phyloP scores from a whole-genome alignment of 1,284 basidiomycete species.

The Cronartium quercuum region DNA sequence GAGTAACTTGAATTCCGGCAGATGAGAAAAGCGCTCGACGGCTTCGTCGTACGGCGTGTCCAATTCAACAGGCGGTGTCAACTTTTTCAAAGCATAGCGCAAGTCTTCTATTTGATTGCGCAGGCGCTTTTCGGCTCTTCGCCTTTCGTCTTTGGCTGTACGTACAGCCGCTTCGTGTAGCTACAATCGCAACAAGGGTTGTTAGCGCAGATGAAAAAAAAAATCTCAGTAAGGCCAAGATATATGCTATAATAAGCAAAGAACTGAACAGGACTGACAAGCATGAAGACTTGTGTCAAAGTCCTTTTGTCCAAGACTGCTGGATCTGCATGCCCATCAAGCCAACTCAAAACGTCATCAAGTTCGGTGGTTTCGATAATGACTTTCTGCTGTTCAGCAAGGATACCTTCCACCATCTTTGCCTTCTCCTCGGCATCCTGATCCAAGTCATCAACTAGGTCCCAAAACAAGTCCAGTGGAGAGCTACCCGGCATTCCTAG shows the following conservation, averaged over 20 bases:
- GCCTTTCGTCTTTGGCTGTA: conserved; percentile 66
- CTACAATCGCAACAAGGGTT: conserved; percentile 51
- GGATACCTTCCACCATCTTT: conserved; percentile 58
- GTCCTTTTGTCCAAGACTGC: neutral
- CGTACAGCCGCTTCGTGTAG: conserved; percentile 62
- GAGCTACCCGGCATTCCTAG: conserved; percentile 87
- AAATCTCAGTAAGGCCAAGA: neutral
- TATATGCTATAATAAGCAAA: too few relatives aligned
- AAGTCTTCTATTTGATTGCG: conserved; percentile 89
- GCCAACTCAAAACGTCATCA: conserved; percentile 55
- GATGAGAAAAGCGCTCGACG: conserved; percentile 65
- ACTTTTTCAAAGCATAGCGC: conserved; percentile 86
- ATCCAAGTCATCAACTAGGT: conserved; percentile 77
- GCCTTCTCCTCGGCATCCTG: conserved; percentile 74
- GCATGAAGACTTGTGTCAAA: conserved; percentile 22
- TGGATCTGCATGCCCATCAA: conserved; percentile 1
- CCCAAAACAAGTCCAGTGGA: conserved; percentile 94
- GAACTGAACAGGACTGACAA: conserved; percentile 4
- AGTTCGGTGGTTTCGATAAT: conserved; percentile 59
- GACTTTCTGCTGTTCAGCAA: conserved; percentile 56
- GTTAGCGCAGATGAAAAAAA: conserved; percentile 17
- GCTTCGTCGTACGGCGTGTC: conserved; percentile 70
- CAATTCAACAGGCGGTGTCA: conserved; percentile 70
- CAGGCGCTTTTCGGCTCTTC: conserved; percentile 70
- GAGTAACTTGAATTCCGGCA: conserved; percentile 74